A percentile compares a stretch with the other conserved stretches of the same genome.
These are phyloP conservation scores for Reticulascus tulasneorum DNA, from an alignment of 2,329 filamentous ascomycete genomes.

Conservation along the genomic window DNA sequence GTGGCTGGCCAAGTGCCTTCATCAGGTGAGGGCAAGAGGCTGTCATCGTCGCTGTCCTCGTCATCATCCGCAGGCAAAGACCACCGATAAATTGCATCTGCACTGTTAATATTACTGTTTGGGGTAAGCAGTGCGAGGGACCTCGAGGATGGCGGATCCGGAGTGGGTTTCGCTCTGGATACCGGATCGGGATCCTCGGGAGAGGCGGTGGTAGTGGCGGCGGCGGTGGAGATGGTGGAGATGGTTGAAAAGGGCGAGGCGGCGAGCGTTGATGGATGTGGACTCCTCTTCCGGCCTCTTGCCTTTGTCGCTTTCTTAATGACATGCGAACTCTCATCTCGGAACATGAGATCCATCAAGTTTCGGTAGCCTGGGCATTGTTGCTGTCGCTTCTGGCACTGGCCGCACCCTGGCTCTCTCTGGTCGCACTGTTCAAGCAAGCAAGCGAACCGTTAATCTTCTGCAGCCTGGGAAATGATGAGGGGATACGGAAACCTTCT, in stretches of 20 bases:
- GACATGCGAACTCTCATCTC: slow-evolving; percentile 53
- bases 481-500: no score
- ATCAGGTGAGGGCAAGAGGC: slow-evolving; percentile 25
- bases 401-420: slow-evolving; percentile 46
- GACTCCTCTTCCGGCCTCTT: slow-evolving; percentile 20
- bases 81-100: no score
- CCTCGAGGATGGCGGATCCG: background rate
- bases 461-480: no score
- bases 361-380: slow-evolving; percentile 53
- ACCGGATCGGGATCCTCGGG: slow-evolving; percentile 1
- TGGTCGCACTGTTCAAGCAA: slow-evolving; percentile 50
- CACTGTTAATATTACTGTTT: background rate
- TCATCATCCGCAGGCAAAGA: slow-evolving; percentile 25
- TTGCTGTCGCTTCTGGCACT: slow-evolving; percentile 49
- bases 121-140: slow-evolving; percentile 16
- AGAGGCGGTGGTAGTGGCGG: background rate
- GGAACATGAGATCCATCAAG: slow-evolving; percentile 53
- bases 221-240: background rate
- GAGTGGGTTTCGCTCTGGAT: slow-evolving; percentile 1
- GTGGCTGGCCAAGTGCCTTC: slow-evolving; percentile 26
- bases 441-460: no score
- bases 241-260: background rate
- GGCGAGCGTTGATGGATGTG: slow-evolving; percentile 11
- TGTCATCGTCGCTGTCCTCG: slow-evolving; percentile 8
- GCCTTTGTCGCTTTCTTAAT: slow-evolving; percentile 46